A percentile compares a stretch with the other conserved stretches of the same genome.
Evolutionary conservation across 2,329 filamentous ascomycete genomes (phyloP).

Genomic region (Torrubiellomyces zombiae): DNA sequence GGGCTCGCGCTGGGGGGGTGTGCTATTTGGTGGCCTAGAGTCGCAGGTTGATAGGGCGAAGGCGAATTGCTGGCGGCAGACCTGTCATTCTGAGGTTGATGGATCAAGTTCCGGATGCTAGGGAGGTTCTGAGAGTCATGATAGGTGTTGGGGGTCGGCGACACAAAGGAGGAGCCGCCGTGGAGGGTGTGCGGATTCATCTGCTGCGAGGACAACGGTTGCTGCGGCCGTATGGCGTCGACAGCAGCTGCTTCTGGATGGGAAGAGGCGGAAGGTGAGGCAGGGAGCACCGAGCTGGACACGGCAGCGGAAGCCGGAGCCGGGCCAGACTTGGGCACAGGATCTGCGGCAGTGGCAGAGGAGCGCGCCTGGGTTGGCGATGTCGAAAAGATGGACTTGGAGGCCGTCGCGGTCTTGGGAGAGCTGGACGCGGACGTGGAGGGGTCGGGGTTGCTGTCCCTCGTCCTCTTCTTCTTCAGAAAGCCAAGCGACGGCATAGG

Average conservation of each 20-base stretch:
- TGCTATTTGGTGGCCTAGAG: slow-evolving; percentile 9
- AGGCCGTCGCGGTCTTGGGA: slow-evolving; percentile 40
- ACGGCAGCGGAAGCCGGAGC: slow-evolving; percentile 6
- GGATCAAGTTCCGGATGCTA: slow-evolving; percentile 72
- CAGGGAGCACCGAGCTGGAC: slow-evolving; percentile 4
- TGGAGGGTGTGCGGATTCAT: slow-evolving; percentile 12
- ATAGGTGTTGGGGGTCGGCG: slow-evolving; percentile 13
- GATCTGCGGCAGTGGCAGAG: slow-evolving; percentile 9
- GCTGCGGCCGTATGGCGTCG: slow-evolving; percentile 9
- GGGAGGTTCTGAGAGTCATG: slow-evolving; percentile 53
- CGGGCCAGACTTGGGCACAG: slow-evolving; percentile 4
- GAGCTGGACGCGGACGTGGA: slow-evolving; percentile 50
- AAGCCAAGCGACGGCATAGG: slow-evolving; percentile 89
- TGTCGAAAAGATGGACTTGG: slow-evolving; percentile 29
- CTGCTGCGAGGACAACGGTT: too few relatives aligned
- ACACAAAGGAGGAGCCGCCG: slow-evolving; percentile 10
- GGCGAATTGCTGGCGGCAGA: slow-evolving; percentile 13
- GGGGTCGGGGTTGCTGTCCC: slow-evolving; percentile 63
- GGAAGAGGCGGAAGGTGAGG: slow-evolving; percentile 5
- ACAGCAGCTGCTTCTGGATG: too few relatives aligned
- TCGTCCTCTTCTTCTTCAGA: slow-evolving; percentile 97
- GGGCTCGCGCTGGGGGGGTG: slow-evolving; percentile 19
- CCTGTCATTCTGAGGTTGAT: slow-evolving; percentile 30
- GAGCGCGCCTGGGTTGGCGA: slow-evolving; percentile 9
- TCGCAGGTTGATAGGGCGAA: slow-evolving; percentile 10